Percentiles rank a stretch among this genome's conserved stretches.
Evolutionary conservation across 768 basidiomycete genomes (phyloP).

Genomic region (Stropharia rugosoannulata): DNA sequence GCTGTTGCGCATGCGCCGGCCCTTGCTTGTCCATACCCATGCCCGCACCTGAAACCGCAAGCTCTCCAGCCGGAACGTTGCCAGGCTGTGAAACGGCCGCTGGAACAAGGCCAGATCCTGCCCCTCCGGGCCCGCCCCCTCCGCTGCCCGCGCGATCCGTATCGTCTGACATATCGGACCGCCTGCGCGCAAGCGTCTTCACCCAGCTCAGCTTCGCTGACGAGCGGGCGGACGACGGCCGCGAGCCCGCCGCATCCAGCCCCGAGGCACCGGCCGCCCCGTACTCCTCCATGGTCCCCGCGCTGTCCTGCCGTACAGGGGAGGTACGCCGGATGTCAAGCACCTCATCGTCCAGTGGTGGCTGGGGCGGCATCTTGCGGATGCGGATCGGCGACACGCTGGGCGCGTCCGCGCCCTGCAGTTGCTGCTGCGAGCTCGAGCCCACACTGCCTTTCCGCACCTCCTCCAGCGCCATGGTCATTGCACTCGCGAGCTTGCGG

Average conservation of each 20-base stretch:
- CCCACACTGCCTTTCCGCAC: conserved; percentile 6
- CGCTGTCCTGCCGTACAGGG: conserved; percentile 5
- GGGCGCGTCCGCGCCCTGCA: too few relatives aligned
- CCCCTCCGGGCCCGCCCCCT: conserved; percentile 6
- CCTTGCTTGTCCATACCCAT: too few relatives aligned
- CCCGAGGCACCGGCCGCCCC: not conserved
- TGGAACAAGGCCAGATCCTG: not conserved
- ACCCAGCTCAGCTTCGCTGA: conserved; percentile 13
- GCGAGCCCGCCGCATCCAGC: conserved; percentile 6
- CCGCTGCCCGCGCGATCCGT: conserved; percentile 2
- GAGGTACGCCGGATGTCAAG: conserved; percentile 17
- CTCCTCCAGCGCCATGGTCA: conserved; percentile 19
- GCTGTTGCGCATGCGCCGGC: too few relatives aligned
- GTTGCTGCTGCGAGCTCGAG: not conserved
- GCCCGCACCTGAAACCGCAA: too few relatives aligned
- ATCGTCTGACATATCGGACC: conserved; percentile 6
- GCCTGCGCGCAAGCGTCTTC: conserved; percentile 10
- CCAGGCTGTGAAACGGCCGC: too few relatives aligned
- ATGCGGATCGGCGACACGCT: conserved; percentile 8
- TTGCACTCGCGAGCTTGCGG: conserved; percentile 18
- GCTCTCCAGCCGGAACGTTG: too few relatives aligned
- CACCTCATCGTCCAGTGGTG: conserved; percentile 10
- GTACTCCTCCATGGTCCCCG: not conserved
- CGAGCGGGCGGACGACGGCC: conserved; percentile 8
- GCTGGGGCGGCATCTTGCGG: not conserved